These are phyloP conservation scores for Nephelium lappaceum DNA, from an alignment of 345 rosid species.

Conservation along the genomic window DNA sequence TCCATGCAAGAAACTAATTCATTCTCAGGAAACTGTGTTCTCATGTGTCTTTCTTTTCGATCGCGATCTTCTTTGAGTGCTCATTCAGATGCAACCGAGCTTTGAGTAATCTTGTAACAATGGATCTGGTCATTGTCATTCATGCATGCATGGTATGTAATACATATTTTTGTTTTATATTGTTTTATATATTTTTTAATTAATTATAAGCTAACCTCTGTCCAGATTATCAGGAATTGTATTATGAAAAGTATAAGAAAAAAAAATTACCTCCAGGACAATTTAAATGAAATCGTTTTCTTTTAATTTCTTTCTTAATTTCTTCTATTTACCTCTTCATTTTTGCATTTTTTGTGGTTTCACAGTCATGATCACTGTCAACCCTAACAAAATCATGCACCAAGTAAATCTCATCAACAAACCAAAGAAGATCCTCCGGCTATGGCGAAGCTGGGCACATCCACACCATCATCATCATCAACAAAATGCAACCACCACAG, in stretches of 20 bases:
- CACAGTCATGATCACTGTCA: background rate
- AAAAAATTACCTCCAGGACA: background rate
- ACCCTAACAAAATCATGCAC: constrained; percentile 5
- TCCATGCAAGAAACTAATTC: background rate
- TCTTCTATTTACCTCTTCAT: background rate
- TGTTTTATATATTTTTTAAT: no score
- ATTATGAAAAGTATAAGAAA: no score
- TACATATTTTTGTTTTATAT: background rate
- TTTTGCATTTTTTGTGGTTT: no score
- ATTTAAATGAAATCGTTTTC: background rate
- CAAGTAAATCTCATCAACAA: background rate
- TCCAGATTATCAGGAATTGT: background rate
- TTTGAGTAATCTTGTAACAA: background rate
- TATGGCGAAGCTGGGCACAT: background rate
- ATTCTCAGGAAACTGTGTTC: background rate
- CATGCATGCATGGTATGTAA: background rate
- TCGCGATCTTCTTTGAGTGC: background rate
- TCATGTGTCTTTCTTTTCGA: background rate
- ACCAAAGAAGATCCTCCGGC: constrained; percentile 14
- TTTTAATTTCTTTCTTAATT: no score
- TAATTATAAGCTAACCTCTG: background rate
- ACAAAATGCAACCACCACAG: background rate
- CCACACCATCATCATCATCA: background rate
- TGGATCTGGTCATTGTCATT: background rate
- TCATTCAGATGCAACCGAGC: background rate